Base-by-base conservation (phyloP, 2,329 filamentous ascomycete species). In the Biscogniauxia marginata region DNA sequence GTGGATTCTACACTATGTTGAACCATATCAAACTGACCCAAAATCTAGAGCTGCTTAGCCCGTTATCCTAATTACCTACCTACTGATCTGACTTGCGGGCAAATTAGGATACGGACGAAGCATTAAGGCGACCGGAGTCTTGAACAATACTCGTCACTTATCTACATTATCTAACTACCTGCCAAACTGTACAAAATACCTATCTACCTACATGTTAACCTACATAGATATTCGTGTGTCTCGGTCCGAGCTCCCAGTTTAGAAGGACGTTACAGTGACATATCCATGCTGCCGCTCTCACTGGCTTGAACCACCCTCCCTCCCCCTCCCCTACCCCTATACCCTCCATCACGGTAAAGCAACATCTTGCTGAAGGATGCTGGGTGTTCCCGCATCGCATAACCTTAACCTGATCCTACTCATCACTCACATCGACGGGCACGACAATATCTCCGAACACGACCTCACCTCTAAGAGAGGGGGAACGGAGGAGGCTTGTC, bases 181-280 rank as follows among this genome's bases (percentile, higher is more conserved):
- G 30, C 30, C 30, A 34, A 49, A 20, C 48, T 45, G 39, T 48
- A 52, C 52, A 25, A 19, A 44, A 25, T 43, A 50, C 18, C 21
- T 21, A 57, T 18, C 45, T 30, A 43, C 52, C 55, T 57, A 59
- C 59, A n/a, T n/a, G n/a, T 53, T 58, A 53, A 55, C 54, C 53
- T 58, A 56, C 50, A 50, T 58, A 30, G 24, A 58, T 53, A 54
- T 49, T 59, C 55, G 53, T 55, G 54, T 58, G 61, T 60, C 58
- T 64, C 62, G 62, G 62, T 55, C 58, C 52, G 50, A 61, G 56
- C 34, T 58, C 65, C 65, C 46, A 65, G 58, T 64, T 63, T 56
- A 67, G 66, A 65, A 66, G 65, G 64, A 52, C 46, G 54, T 53
- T 61, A 49, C 50, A 53, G 23, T 54, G 58, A 49, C 54, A 53